These are phyloP conservation scores for Deinandra increscens DNA, from an alignment of 129 eudicot genomes.

Conservation along the genomic window DNA sequence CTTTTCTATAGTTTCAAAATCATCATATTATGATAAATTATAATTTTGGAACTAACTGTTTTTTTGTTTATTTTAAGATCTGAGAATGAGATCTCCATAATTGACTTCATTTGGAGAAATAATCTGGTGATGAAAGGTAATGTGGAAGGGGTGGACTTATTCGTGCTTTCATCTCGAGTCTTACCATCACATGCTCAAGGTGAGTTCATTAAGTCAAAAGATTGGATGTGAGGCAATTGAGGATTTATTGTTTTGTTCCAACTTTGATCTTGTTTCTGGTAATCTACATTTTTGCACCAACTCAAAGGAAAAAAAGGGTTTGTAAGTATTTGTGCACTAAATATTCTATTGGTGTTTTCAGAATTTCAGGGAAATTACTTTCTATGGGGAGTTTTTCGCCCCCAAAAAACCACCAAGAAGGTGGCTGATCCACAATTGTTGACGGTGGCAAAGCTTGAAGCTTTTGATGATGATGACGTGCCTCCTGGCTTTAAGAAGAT, in stretches of 20 bases:
- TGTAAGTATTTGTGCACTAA: not conserved
- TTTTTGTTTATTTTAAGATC: conserved; percentile 29
- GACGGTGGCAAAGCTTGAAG: not conserved
- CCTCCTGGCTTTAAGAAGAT: conserved; percentile 40
- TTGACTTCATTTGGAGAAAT: conserved; percentile 37
- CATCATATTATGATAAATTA: no score
- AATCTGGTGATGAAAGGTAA: conserved; percentile 45
- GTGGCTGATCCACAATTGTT: conserved; percentile 3
- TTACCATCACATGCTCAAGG: conserved; percentile 44
- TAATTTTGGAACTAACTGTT: no score
- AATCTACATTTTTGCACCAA: not conserved
- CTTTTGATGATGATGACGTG: not conserved
- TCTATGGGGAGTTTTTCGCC: conserved; percentile 64
- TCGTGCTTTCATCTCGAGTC: conserved; percentile 50
- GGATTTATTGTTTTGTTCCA: not conserved
- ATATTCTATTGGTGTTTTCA: conserved; percentile 16
- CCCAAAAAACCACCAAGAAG: not conserved
- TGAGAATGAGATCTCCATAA: conserved; percentile 28
- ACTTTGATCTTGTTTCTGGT: not conserved
- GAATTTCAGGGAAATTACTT: conserved; percentile 43
- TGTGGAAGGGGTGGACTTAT: conserved; percentile 51
- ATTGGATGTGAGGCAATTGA: not conserved
- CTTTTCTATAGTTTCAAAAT: no score
- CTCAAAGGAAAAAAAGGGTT: not conserved
- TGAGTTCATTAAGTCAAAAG: conserved; percentile 28